Evolutionary conservation across 2,329 filamentous ascomycete genomes (phyloP).

Genomic region (Calonectria pseudoreteaudii): DNA sequence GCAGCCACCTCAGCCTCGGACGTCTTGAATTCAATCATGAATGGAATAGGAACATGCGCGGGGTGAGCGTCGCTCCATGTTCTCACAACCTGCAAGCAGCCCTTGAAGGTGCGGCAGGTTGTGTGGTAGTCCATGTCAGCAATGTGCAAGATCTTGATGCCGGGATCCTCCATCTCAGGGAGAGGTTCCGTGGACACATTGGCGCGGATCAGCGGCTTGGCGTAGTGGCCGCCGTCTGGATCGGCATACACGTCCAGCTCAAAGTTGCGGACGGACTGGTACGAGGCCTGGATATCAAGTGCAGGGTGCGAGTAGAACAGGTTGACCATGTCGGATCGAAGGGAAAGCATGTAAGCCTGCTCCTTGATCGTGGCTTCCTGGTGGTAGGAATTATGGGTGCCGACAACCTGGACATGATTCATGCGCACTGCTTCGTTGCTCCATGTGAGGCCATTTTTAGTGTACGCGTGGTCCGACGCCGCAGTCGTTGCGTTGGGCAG

Average conservation of each 20-base stretch:
- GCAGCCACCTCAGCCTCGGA: constrained; percentile 49
- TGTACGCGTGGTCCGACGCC: constrained; percentile 36
- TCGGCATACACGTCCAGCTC: constrained; percentile 64
- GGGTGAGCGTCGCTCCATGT: constrained; percentile 57
- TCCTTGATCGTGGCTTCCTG: constrained; percentile 57
- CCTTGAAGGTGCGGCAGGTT: constrained; percentile 58
- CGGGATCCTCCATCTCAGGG: constrained; percentile 53
- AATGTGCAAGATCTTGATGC: constrained; percentile 64
- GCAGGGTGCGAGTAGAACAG: constrained; percentile 61
- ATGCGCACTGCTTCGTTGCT: constrained; percentile 52
- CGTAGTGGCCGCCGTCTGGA: constrained; percentile 60
- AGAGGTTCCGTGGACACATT: constrained; percentile 51
- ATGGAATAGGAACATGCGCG: constrained; percentile 57
- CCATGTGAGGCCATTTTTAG: constrained; percentile 48
- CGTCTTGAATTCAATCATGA: constrained; percentile 63
- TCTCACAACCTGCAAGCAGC: constrained; percentile 57
- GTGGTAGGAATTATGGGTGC: constrained; percentile 65
- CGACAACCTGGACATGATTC: constrained; percentile 64
- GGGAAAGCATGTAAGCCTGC: constrained; percentile 52
- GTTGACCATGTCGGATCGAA: constrained; percentile 51
- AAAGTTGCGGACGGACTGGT: constrained; percentile 59
- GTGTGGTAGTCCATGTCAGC: constrained; percentile 60
- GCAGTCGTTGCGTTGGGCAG: background rate
- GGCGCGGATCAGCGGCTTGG: constrained; percentile 54
- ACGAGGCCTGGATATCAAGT: constrained; percentile 56